A percentile compares a stretch with the other conserved stretches of the same genome.
Conservation (phyloP, 768 basidiomycete species). For the Nidularia pulvinata region DNA sequence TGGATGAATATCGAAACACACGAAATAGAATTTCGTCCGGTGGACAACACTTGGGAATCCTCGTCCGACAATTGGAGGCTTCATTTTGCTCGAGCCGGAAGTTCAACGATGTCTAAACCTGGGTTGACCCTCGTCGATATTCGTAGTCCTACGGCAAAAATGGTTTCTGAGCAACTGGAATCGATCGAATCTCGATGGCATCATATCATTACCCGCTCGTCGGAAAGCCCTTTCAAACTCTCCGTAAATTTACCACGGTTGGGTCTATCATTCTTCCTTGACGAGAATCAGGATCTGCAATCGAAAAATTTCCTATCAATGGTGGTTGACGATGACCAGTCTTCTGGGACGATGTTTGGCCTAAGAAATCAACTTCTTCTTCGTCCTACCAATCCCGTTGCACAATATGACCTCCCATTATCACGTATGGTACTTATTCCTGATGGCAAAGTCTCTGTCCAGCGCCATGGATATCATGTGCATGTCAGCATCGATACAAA, state of each 20-base stretch:
- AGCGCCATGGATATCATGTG: constrained; percentile 12
- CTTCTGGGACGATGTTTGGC: constrained; percentile 42
- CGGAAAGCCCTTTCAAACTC: constrained; percentile 7
- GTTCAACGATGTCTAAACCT: constrained; percentile 8
- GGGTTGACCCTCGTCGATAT: constrained; percentile 15
- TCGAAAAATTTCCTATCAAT: constrained; percentile 38
- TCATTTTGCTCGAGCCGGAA: constrained; percentile 8
- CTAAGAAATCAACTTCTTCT: constrained; percentile 38
- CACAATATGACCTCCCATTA: constrained; percentile 8
- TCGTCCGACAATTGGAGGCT: constrained; percentile 24
- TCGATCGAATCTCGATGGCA: constrained; percentile 13
- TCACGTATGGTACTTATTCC: constrained; percentile 37
- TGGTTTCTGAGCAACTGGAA: constrained; percentile 13
- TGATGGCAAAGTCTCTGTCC: constrained; percentile 22
- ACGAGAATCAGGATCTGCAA: constrained; percentile 24
- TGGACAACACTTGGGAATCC: constrained; percentile 20
- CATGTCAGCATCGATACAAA: constrained; percentile 14
- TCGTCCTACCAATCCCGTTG: constrained; percentile 11
- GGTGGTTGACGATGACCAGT: constrained; percentile 39
- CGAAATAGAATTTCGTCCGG: constrained; percentile 29
- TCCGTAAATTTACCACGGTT: constrained; percentile 35
- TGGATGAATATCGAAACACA: constrained; percentile 24
- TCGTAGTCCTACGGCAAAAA: constrained; percentile 5
- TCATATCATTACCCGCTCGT: constrained; percentile 8
- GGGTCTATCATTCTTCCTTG: constrained; percentile 35